Evolutionary conservation across 179 eudicot species (phyloP).

Genomic region (Nepenthes alata): DNA sequence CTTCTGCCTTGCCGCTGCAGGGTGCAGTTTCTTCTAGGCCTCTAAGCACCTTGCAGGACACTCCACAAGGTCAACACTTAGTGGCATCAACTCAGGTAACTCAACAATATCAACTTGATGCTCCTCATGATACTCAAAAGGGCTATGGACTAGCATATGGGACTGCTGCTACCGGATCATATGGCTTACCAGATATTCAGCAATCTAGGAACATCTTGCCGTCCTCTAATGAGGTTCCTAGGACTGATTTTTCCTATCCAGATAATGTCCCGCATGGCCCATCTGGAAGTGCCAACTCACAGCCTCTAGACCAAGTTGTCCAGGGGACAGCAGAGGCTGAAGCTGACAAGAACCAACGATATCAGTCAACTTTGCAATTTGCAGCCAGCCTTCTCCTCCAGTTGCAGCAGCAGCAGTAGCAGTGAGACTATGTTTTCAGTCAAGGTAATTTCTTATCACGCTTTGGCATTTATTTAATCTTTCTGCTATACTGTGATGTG

Average conservation of each 20-base stretch:
- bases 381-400: conserved; percentile 81
- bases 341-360: conserved; percentile 79
- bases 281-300: conserved; percentile 20
- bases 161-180: conserved; percentile 25
- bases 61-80: conserved; percentile 34
- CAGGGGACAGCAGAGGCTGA: conserved; percentile 46
- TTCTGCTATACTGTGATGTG: too few relatives aligned
- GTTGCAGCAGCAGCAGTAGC: conserved; percentile 65
- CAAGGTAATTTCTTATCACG: conserved; percentile 19
- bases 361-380: conserved; percentile 77
- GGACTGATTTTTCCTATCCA: conserved; percentile 24
- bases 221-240: conserved; percentile 29
- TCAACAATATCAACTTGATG: conserved; percentile 32
- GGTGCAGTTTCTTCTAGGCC: conserved; percentile 34
- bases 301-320: conserved; percentile 30
- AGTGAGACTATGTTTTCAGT: conserved; percentile 16
- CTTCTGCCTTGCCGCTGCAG: conserved; percentile 34
- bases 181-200: conserved; percentile 34
- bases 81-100: conserved; percentile 25
- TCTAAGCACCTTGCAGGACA: conserved; percentile 12
- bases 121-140: conserved; percentile 23
- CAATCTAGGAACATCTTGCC: conserved; percentile 25
- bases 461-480: too few relatives aligned
- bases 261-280: conserved; percentile 22
- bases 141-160: conserved; percentile 36